Conservation (phyloP, 768 basidiomycete genomes). For the Fomitopsis serialis region DNA sequence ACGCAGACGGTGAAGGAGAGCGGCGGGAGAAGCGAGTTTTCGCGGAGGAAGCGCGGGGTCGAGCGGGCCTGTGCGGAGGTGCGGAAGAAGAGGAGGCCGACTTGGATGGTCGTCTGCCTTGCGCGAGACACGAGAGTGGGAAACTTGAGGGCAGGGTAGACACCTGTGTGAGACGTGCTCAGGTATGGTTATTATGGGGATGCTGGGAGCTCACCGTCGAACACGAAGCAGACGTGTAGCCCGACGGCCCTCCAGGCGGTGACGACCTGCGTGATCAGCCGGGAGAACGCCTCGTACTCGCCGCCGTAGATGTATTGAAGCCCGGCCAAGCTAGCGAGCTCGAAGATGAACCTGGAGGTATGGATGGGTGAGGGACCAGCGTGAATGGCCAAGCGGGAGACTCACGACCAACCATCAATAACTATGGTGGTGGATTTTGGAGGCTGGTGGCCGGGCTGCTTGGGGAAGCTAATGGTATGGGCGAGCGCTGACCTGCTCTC, state of each 20-base stretch:
- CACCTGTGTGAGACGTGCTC: slow-evolving; percentile 36
- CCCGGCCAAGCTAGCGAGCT: slow-evolving; percentile 50
- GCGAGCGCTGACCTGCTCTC: slow-evolving; percentile 38
- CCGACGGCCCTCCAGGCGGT: slow-evolving; percentile 67
- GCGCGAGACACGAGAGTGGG: slow-evolving; percentile 58
- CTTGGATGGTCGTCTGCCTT: slow-evolving; percentile 51
- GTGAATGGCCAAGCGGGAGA: slow-evolving; percentile 17
- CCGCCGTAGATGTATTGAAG: slow-evolving; percentile 87
- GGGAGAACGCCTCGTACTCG: slow-evolving; percentile 57
- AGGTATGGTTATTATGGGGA: background rate
- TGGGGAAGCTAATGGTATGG: slow-evolving; percentile 28
- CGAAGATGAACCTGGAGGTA: slow-evolving; percentile 64
- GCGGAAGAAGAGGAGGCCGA: slow-evolving; percentile 72
- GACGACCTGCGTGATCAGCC: slow-evolving; percentile 45
- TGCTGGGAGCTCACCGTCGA: slow-evolving; percentile 57
- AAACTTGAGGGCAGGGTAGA: slow-evolving; percentile 69
- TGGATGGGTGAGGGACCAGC: background rate
- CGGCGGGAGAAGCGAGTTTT: slow-evolving; percentile 73
- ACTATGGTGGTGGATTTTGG: slow-evolving; percentile 40
- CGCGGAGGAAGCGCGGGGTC: slow-evolving; percentile 61
- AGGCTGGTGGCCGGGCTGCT: background rate
- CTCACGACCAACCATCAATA: slow-evolving; percentile 87
- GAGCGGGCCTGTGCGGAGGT: slow-evolving; percentile 65
- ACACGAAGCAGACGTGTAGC: slow-evolving; percentile 66
- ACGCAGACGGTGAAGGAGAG: slow-evolving; percentile 55